These are phyloP conservation scores for Zychaea mexicana DNA, from an alignment of 371 early-diverging fungal genomes.

Conservation along the genomic window DNA sequence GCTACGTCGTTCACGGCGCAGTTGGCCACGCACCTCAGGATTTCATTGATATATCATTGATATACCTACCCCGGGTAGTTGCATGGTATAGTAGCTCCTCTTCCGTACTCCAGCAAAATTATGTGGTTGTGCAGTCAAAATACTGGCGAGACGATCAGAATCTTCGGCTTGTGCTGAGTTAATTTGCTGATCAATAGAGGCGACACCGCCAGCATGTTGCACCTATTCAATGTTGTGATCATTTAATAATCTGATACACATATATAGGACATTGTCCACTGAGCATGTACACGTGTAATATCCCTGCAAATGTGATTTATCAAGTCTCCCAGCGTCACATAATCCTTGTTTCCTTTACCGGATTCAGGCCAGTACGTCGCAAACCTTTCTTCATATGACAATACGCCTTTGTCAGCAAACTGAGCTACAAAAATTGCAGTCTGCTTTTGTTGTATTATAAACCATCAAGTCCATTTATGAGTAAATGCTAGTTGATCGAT, in stretches of 20 bases:
- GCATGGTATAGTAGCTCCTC: constrained; percentile 73
- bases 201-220: constrained; percentile 68
- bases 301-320: constrained; percentile 5
- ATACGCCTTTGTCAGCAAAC: constrained; percentile 59
- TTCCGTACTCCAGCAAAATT: constrained; percentile 53
- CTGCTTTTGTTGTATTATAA: constrained; percentile 3
- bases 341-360: constrained; percentile 69
- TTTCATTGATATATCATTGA: constrained; percentile 77
- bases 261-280: no score
- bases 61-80: constrained; percentile 67
- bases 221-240: constrained; percentile 43
- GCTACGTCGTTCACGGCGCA: constrained; percentile 62
- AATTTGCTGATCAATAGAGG: constrained; percentile 51
- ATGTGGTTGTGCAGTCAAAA: constrained; percentile 65
- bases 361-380: constrained; percentile 79
- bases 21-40: constrained; percentile 58
- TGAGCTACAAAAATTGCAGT: constrained; percentile 59
- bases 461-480: background rate
- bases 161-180: constrained; percentile 29
- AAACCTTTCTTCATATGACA: constrained; percentile 58
- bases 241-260: background rate
- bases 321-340: constrained; percentile 65
- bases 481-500: background rate
- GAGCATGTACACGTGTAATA: no score
- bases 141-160: constrained; percentile 28